Base-by-base conservation (phyloP, 495 filamentous ascomycete genomes). In the Trichoderma asperelloides region DNA sequence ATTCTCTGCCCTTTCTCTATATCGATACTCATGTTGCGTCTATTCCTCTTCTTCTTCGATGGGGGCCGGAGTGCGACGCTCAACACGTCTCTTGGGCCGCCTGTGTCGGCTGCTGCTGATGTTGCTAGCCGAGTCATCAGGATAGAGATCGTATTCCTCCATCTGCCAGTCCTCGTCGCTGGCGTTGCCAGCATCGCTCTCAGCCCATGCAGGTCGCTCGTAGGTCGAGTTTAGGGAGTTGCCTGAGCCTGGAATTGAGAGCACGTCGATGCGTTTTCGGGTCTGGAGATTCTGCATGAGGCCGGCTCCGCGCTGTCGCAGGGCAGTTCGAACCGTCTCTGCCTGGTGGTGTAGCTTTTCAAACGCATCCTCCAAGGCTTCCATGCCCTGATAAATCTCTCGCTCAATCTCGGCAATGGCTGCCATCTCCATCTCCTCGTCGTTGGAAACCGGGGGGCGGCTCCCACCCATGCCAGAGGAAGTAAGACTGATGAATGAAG, bases 341-440 rank as follows among this genome's bases (percentile, higher is more conserved):
- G 96, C 93, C 71, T 88, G 89, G 71, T 82, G 81, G 72, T 98
- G 96, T 39, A 98, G 85, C 57, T 87, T 89, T 78, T 98, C 96
- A 69, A 98, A 96, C 3, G 95, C 93, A 74, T 97, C 91, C 77
- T 98, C 96, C 40, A 98, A 85, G 16, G 89, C 87, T 76, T 98
- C 95, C 90, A 98, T 97, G 55, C 92, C 89, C 33, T 85, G 84
- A 79, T 91, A 97, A 69, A 98, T 96, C 70, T 97, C 93, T 6
- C 91, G 87, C 73, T 98, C 95, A 47, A 98, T 85, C 74, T 96
- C 91, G 1, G 92, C 94, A 12, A 98, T 80, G 13, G 90, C 86
- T 0, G 90, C 88, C 66, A 98, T 94, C 74, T 98, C 95, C 57
- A 90, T 90, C 71, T 98, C 95, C 77, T 98, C 95, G 74, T 98